These are phyloP conservation scores for Phytophthora kernoviae DNA, from an alignment of 352 stramenopile species.

Conservation along the genomic window DNA sequence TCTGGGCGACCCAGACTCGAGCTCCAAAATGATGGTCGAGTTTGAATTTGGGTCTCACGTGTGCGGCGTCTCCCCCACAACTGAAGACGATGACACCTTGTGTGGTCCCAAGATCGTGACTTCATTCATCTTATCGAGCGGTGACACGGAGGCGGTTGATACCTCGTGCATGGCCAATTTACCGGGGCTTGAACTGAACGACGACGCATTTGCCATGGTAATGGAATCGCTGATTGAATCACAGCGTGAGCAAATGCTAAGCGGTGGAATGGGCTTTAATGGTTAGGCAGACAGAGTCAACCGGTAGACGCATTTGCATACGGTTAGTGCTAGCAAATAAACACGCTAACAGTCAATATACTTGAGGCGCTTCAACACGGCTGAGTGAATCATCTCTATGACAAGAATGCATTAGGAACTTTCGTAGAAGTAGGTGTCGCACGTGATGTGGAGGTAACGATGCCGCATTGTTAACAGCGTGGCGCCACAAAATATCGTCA, in stretches of 20 bases:
- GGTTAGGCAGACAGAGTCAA: background rate
- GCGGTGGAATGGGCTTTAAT: conserved; percentile 4
- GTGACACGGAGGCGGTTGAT: conserved; percentile 32
- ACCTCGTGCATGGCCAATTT: conserved; percentile 43
- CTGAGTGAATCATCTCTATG: too few relatives aligned
- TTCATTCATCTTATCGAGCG: conserved; percentile 36
- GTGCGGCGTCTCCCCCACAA: conserved; percentile 33
- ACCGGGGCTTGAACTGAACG: conserved; percentile 26
- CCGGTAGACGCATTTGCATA: too few relatives aligned
- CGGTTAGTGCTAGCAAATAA: too few relatives aligned
- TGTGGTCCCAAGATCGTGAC: conserved; percentile 44
- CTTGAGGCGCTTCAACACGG: too few relatives aligned
- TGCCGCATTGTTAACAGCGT: too few relatives aligned
- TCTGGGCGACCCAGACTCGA: conserved; percentile 18
- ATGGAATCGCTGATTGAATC: conserved; percentile 20
- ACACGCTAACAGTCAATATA: too few relatives aligned
- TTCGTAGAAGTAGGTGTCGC: too few relatives aligned
- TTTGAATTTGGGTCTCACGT: conserved; percentile 52
- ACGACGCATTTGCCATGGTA: conserved; percentile 22
- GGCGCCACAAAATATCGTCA: too few relatives aligned
- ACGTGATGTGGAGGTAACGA: too few relatives aligned
- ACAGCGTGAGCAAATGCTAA: conserved; percentile 10
- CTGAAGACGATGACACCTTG: conserved; percentile 24
- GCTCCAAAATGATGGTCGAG: conserved; percentile 46
- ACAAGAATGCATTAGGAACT: too few relatives aligned